These are phyloP conservation scores for Aspergillus piperis DNA, from an alignment of 2,329 filamentous ascomycete genomes.

Conservation along the genomic window DNA sequence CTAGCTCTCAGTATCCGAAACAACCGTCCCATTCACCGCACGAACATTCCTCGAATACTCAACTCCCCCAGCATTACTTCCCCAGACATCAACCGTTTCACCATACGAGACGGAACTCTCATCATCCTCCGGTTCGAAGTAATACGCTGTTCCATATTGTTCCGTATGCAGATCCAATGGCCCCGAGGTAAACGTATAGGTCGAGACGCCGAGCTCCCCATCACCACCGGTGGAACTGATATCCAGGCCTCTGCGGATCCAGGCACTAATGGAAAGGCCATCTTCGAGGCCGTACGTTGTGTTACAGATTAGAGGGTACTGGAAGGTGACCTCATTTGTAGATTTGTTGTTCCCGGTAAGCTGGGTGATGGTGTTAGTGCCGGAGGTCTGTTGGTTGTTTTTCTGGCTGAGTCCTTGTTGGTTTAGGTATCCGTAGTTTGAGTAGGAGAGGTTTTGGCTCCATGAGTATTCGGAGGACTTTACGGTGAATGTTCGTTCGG, in stretches of 20 bases:
- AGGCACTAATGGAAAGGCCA: slow-evolving; percentile 52
- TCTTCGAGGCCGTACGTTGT: slow-evolving; percentile 53
- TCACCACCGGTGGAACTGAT: slow-evolving; percentile 42
- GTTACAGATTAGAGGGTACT: slow-evolving; percentile 63
- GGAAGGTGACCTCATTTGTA: slow-evolving; percentile 49
- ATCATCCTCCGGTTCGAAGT: slow-evolving; percentile 22
- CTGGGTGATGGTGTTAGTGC: slow-evolving; percentile 33
- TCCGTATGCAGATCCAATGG: slow-evolving; percentile 28
- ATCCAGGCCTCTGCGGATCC: slow-evolving; percentile 53
- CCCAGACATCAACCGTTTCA: slow-evolving; percentile 33
- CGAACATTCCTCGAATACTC: slow-evolving; percentile 26
- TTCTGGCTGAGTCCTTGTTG: slow-evolving; percentile 58
- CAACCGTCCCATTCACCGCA: slow-evolving; percentile 31
- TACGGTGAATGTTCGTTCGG: slow-evolving; percentile 58
- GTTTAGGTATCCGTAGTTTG: slow-evolving; percentile 57
- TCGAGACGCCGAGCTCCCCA: slow-evolving; percentile 50
- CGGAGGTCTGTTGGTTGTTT: slow-evolving; percentile 54
- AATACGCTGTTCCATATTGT: slow-evolving; percentile 34
- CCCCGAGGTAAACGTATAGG: slow-evolving; percentile 56
- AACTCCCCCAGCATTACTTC: slow-evolving; percentile 23
- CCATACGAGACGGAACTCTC: slow-evolving; percentile 28
- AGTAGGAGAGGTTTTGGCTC: slow-evolving; percentile 60
- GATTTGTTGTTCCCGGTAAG: slow-evolving; percentile 34
- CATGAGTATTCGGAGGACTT: slow-evolving; percentile 54
- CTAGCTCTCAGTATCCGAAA: slow-evolving; percentile 17